phyloP scores from a whole-genome alignment of 805 yeast species.

The Candida michaelii region DNA sequence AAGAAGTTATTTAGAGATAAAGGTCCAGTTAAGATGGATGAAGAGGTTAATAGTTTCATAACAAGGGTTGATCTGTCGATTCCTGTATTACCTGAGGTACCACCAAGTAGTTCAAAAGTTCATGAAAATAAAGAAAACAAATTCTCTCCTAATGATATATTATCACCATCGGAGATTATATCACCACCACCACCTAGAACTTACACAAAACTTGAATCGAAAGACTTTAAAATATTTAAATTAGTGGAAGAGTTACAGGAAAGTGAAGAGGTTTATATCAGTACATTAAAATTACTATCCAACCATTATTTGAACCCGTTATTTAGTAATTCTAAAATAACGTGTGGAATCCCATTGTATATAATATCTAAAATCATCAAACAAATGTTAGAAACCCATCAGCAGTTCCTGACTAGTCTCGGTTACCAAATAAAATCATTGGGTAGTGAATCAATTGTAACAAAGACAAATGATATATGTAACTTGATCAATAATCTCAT shows the following conservation, averaged over 20 bases:
- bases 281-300: conserved; percentile 42
- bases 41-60: too few relatives aligned
- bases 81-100: too few relatives aligned
- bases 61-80: too few relatives aligned
- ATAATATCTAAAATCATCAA: background rate
- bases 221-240: conserved; percentile 15
- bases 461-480: background rate
- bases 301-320: conserved; percentile 45
- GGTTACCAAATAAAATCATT: background rate
- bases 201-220: conserved; percentile 17
- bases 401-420: background rate
- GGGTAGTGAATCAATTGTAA: background rate
- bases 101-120: too few relatives aligned
- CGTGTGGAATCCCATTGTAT: conserved; percentile 8
- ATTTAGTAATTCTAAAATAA: conserved; percentile 13
- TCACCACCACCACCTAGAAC: conserved; percentile 12
- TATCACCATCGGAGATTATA: conserved; percentile 8
- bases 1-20: background rate
- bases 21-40: too few relatives aligned
- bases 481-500: background rate
- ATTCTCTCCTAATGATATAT: conserved; percentile 7
- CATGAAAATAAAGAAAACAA: background rate
- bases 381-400: conserved; percentile 3
- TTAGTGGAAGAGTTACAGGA: conserved; percentile 47
- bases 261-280: conserved; percentile 50